Conservation (phyloP, 371 early-diverging fungal species). For the Circinella umbellata region DNA sequence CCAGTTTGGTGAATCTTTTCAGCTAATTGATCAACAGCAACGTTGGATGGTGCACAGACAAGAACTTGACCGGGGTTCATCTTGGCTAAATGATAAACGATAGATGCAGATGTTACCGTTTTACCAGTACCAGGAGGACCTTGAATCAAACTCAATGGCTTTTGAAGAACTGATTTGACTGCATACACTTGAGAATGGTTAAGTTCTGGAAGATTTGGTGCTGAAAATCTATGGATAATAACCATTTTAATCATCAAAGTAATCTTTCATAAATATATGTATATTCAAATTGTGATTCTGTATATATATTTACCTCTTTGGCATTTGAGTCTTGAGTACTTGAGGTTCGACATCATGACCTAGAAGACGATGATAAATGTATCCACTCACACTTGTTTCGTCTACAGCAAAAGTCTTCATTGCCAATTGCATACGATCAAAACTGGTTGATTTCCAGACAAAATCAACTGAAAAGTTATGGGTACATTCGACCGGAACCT, state of each 20-base stretch:
- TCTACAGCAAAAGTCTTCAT: conserved; percentile 96
- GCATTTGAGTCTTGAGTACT: conserved; percentile 76
- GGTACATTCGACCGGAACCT: conserved; percentile 86
- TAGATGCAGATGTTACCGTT: conserved; percentile 96
- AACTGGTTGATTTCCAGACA: conserved; percentile 98
- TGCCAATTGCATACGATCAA: conserved; percentile 95
- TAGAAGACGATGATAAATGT: conserved; percentile 91
- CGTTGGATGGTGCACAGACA: conserved; percentile 99
- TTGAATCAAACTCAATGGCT: conserved; percentile 96
- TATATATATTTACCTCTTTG: conserved; percentile 61
- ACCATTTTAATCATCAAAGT: background rate
- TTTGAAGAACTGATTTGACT: conserved; percentile 88
- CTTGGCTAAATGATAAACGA: conserved; percentile 97
- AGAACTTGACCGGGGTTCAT: conserved; percentile 92
- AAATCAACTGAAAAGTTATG: conserved; percentile 97
- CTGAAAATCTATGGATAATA: conserved; percentile 64
- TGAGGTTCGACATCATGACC: conserved; percentile 93
- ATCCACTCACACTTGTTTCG: conserved; percentile 92
- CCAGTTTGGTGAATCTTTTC: conserved; percentile 96
- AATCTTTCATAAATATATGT: background rate
- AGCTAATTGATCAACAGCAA: conserved; percentile 98
- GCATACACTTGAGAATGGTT: conserved; percentile 98
- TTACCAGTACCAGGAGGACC: conserved; percentile 99
- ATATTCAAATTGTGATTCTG: background rate
- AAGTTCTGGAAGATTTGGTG: conserved; percentile 94